These are phyloP conservation scores for Geosmithia flava DNA, from an alignment of 2,329 filamentous ascomycete genomes.

Conservation along the genomic window DNA sequence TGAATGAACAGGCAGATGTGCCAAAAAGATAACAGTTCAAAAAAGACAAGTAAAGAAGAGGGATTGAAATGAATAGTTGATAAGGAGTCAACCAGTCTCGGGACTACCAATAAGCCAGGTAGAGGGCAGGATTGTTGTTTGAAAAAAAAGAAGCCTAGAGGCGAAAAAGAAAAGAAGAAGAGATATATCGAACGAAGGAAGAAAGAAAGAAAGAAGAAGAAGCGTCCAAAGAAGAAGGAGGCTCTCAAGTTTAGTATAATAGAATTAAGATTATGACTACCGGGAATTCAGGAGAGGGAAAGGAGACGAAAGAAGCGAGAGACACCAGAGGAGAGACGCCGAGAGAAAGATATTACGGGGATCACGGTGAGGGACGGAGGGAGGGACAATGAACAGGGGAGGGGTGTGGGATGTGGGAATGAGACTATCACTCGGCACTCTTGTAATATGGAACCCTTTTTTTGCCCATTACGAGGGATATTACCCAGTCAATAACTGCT, in stretches of 20 bases:
- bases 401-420: too few species aligned
- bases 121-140: slow-evolving; percentile 1
- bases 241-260: slow-evolving; percentile 5
- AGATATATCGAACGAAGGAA: slow-evolving; percentile 2
- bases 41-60: background rate
- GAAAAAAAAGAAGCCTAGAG: background rate
- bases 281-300: slow-evolving; percentile 1
- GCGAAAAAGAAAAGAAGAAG: slow-evolving; percentile 2
- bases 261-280: too few species aligned
- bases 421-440: too few species aligned
- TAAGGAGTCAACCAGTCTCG: slow-evolving; percentile 2
- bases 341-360: background rate
- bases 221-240: background rate
- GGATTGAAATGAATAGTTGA: background rate
- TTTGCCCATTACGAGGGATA: too few species aligned
- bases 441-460: too few species aligned
- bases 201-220: slow-evolving; percentile 3
- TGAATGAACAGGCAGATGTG: background rate
- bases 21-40: too few species aligned
- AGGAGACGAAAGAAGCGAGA: slow-evolving; percentile 2
- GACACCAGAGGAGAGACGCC: background rate
- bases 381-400: too few species aligned
- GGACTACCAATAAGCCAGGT: slow-evolving; percentile 5
- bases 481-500: too few species aligned
- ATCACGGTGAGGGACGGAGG: too few species aligned